Base-by-base conservation (phyloP, 257 asterid genomes). In the Solanum paucissectum region DNA sequence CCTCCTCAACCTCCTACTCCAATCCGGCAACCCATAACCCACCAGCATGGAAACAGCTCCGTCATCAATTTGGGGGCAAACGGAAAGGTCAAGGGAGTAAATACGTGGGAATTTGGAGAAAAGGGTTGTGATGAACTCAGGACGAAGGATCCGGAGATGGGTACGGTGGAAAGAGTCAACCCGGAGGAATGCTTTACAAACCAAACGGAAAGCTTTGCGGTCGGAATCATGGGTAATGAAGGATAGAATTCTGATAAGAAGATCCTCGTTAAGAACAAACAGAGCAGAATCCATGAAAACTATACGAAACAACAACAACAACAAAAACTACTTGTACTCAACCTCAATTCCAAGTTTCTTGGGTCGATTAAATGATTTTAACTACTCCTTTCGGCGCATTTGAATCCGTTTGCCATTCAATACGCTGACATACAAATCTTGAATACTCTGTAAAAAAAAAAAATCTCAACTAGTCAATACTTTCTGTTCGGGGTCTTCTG, bases 111-210 rank as follows among this genome's bases (percentile, higher is more conserved):
- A 92, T 7, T 90, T 94, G 20, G 91, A 81, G 88, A 94, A 89
- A 7, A 95, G 93, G 16, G 89, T 83, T 0, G 89, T 77, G n/a
- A 95, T 92, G 89, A 92, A 93, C 88, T 95, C 95, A 49, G 90
- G 94, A 55, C 96, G 94, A 90, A 93, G 95, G 76, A 94, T 81
- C 37, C 92, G 90, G 87, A 95, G 88, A 84, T 92, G 95, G 12
- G 97, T 92, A 36, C 97, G 94, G 88, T 72, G 90, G 81, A 92
- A 88, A 23, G 94, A 90, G 89, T 95, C 96, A 83, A 93, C 89
- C 23, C 90, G 90, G 88, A 85, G 36, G 93, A 95, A 93, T 16
- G 90, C 7, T 62, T 88, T 93, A 89, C 95, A 95, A 83, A 93
- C 89, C 34, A 90, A 84, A 12, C 97, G 98, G 93, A 95, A 90